phyloP scores from a whole-genome alignment of 1,139 yeast genomes.

The Debaryomycetaceae sp. region DNA sequence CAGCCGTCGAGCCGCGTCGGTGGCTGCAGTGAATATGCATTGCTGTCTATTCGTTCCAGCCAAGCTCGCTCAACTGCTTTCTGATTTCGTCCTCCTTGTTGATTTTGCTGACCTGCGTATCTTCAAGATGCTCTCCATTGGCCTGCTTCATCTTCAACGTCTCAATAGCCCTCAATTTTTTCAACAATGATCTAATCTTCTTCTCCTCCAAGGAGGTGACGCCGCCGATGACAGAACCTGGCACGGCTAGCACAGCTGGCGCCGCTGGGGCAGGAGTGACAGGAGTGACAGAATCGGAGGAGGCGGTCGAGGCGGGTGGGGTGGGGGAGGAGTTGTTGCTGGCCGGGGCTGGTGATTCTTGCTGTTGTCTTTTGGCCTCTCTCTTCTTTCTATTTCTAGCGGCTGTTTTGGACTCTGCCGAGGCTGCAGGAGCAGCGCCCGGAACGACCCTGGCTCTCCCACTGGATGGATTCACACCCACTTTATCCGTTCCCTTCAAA shows the following conservation, averaged over 20 bases:
- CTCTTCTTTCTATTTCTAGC: slow-evolving; percentile 78
- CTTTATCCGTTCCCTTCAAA: slow-evolving; percentile 20
- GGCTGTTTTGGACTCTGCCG: slow-evolving; percentile 58
- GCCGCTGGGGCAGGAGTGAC: slow-evolving; percentile 9
- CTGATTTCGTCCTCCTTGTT: slow-evolving; percentile 79
- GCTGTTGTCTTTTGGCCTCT: slow-evolving; percentile 55
- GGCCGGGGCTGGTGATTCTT: slow-evolving; percentile 14
- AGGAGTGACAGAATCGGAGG: slow-evolving; percentile 15
- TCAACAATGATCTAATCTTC: slow-evolving; percentile 83
- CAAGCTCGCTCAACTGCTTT: slow-evolving; percentile 66
- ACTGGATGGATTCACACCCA: slow-evolving; percentile 19
- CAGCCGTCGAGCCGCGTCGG: not conserved
- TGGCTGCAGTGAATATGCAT: not conserved
- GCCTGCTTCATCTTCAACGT: slow-evolving; percentile 83
- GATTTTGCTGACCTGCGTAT: slow-evolving; percentile 87
- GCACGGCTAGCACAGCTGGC: slow-evolving; percentile 7
- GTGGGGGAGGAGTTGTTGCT: slow-evolving; percentile 1
- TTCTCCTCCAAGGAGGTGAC: slow-evolving; percentile 77
- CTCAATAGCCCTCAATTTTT: slow-evolving; percentile 92
- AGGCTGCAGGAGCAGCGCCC: slow-evolving; percentile 41
- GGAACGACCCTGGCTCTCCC: slow-evolving; percentile 35
- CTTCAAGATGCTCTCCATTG: slow-evolving; percentile 81
- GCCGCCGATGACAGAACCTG: slow-evolving; percentile 53
- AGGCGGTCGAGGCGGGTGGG: slow-evolving; percentile 10
- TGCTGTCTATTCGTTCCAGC: slow-evolving; percentile 52